Evolutionary conservation across 2,329 filamentous ascomycete species (phyloP).

Genomic region (Alternaria metachromatica): DNA sequence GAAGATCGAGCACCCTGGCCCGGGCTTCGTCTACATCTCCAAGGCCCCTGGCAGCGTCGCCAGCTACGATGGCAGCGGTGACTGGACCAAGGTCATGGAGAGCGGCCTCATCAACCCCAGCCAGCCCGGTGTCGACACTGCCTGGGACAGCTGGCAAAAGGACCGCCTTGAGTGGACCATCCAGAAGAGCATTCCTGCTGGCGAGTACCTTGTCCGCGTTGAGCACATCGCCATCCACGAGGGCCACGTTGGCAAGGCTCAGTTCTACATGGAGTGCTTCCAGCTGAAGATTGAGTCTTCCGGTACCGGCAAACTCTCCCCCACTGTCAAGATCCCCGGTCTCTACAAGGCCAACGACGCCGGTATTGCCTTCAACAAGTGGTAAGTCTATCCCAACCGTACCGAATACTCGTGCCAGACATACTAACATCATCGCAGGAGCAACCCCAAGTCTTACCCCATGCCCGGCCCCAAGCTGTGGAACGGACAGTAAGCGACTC

Average conservation of each 20-base stretch:
- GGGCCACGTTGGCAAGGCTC: slow-evolving; percentile 38
- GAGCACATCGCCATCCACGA: slow-evolving; percentile 46
- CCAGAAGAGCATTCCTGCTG: slow-evolving; percentile 41
- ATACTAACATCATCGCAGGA: slow-evolving; percentile 4
- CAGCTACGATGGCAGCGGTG: slow-evolving; percentile 70
- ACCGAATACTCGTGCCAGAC: not conserved
- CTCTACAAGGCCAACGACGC: slow-evolving; percentile 57
- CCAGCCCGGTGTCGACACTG: slow-evolving; percentile 28
- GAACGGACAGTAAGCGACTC: slow-evolving; percentile 16
- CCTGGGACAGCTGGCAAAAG: slow-evolving; percentile 49
- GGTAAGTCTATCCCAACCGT: not conserved
- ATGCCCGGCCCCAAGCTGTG: slow-evolving; percentile 42
- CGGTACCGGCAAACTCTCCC: slow-evolving; percentile 51
- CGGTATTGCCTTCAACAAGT: slow-evolving; percentile 58
- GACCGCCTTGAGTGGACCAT: slow-evolving; percentile 44
- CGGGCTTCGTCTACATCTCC: slow-evolving; percentile 48
- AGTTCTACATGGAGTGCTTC: slow-evolving; percentile 48
- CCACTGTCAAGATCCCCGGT: slow-evolving; percentile 57
- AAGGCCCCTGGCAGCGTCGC: slow-evolving; percentile 70
- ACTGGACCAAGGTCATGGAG: slow-evolving; percentile 47
- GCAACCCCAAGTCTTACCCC: slow-evolving; percentile 40
- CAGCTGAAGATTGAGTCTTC: slow-evolving; percentile 57
- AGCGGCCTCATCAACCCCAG: slow-evolving; percentile 38
- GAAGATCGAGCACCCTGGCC: slow-evolving; percentile 52
- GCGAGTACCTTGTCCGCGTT: slow-evolving; percentile 48